Conservation (phyloP, 2,329 filamentous ascomycete genomes). For the Penicillium sp. region DNA sequence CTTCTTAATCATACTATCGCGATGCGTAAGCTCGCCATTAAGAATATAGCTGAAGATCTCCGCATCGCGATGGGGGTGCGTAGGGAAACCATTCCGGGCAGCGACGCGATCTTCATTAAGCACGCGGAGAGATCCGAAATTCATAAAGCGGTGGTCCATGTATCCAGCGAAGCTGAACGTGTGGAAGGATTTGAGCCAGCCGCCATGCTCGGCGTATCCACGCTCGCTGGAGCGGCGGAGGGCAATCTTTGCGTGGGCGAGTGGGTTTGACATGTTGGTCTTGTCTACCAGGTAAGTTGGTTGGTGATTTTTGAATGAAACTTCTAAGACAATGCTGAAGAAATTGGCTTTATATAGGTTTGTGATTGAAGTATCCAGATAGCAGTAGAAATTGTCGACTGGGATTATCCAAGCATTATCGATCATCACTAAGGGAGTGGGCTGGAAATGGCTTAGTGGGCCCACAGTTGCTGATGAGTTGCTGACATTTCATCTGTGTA, state of each 20-base stretch:
- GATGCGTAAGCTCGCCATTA: constrained; percentile 82
- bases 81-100: constrained; percentile 74
- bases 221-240: constrained; percentile 70
- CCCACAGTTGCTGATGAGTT: constrained; percentile 3
- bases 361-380: constrained; percentile 4
- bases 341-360: constrained; percentile 8
- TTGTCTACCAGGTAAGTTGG: background rate
- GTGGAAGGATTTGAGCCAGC: constrained; percentile 86
- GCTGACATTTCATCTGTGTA: background rate
- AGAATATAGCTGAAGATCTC: constrained; percentile 90
- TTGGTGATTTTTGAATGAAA: background rate
- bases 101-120: constrained; percentile 87
- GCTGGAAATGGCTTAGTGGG: background rate
- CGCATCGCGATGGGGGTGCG: constrained; percentile 80
- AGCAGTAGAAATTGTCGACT: constrained; percentile 6
- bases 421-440: constrained; percentile 15
- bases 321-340: background rate
- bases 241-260: constrained; percentile 69
- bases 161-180: constrained; percentile 78
- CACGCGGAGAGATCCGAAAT: constrained; percentile 76
- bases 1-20: constrained; percentile 79
- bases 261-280: constrained; percentile 58
- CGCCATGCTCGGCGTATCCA: constrained; percentile 78
- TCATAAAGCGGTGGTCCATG: constrained; percentile 65
- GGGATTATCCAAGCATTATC: constrained; percentile 23